Base-by-base conservation (phyloP, 306 rosid species). In the Ormosia semicastrata region DNA sequence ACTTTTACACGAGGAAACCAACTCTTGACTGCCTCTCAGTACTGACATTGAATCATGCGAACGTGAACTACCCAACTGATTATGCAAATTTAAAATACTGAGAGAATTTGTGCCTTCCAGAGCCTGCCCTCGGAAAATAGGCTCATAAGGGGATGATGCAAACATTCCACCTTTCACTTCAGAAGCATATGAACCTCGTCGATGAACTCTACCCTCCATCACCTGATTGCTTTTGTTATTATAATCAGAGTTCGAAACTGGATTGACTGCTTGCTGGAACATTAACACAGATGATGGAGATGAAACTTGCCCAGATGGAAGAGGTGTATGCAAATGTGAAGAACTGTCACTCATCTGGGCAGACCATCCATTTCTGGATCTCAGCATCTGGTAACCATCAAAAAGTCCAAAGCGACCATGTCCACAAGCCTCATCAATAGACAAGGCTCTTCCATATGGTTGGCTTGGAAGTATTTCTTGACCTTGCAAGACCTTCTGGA, bases 401-500 rank as follows among this genome's bases (percentile, higher is more conserved):
- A 78, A 83, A 69, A 81, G 78, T 76, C 94, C 93, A 40, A 75
- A 39, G 83, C 87, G 85, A 81, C 94, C 91, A 88, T 82, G 85
- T 72, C 72, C 88, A 37, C 44, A 85, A 75, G 85, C 86, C 64
- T 85, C 91, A 0, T 80, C 90, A 4, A 71, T 18, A 47, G 87
- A 32, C 49, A 87, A 81, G 75, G 90, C 84, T 85, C 95, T 85
- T 70, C 91, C 91, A 77, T 82, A 90, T 33, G 90, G 91, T 65
- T 90, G 84, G 83, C 92, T 87, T 36, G 97, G 91, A 85, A 88
- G 88, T 74, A 93, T 90, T 93, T 94, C 98, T 94, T 94, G 98
- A 94, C 98, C 97, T 94, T 94, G 98, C 97, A 93, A 94, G 98
- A 94, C 98, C 97, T 91, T 92, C 79, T 82, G 95, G 92, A 91